phyloP scores from a whole-genome alignment of 2,329 filamentous ascomycete genomes.

The Colletotrichum tanaceti region DNA sequence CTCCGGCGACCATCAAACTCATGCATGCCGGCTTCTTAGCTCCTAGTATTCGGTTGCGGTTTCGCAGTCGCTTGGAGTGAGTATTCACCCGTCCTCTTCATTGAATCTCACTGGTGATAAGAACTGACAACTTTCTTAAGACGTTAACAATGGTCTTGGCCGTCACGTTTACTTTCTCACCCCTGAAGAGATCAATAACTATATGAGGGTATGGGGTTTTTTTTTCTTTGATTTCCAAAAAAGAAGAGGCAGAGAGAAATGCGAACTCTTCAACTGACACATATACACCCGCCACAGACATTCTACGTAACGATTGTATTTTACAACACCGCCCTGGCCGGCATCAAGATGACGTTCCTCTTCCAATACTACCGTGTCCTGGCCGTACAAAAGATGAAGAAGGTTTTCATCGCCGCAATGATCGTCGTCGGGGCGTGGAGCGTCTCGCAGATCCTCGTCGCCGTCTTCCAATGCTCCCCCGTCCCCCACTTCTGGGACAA shows the following conservation, averaged over 20 bases:
- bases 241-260: too few relatives aligned
- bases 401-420: constrained; percentile 45
- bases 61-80: constrained; percentile 32
- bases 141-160: constrained; percentile 41
- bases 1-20: background rate
- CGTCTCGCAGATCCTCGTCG: constrained; percentile 45
- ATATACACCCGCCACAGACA: constrained; percentile 40
- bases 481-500: constrained; percentile 46
- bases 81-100: background rate
- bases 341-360: constrained; percentile 52
- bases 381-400: constrained; percentile 45
- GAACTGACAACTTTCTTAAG: constrained; percentile 10
- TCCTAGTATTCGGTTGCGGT: constrained; percentile 26
- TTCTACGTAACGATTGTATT: constrained; percentile 49
- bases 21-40: constrained; percentile 4
- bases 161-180: constrained; percentile 36
- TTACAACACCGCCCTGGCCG: constrained; percentile 47
- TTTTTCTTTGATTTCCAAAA: too few relatives aligned
- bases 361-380: constrained; percentile 53
- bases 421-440: constrained; percentile 46
- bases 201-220: constrained; percentile 34
- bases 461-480: constrained; percentile 46
- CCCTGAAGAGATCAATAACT: constrained; percentile 19
- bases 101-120: background rate
- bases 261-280: background rate